A percentile compares a stretch with the other conserved stretches of the same genome.
Evolutionary conservation across 192 early-diverging fungal species (phyloP).

Genomic region (Gaertneriomyces semiglobifer): DNA sequence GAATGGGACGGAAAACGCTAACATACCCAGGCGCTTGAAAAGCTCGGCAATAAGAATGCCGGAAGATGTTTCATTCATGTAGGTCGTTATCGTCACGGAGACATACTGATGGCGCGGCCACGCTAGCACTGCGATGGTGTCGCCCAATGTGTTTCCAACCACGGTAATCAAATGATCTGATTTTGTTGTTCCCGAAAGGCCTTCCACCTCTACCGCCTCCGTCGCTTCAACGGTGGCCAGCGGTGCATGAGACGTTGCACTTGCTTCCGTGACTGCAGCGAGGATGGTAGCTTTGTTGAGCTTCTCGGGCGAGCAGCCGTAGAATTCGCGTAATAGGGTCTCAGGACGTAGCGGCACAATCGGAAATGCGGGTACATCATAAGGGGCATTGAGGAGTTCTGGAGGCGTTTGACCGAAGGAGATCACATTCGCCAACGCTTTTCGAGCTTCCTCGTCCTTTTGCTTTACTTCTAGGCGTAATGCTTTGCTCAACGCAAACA

Average conservation of each 20-base stretch:
- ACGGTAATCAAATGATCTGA: not conserved
- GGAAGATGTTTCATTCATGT: not conserved
- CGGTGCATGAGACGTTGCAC: not conserved
- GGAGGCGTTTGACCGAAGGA: conserved; percentile 9
- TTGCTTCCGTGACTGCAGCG: not conserved
- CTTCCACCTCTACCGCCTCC: not conserved
- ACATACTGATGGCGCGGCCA: conserved; percentile 12
- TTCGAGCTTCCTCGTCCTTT: not conserved
- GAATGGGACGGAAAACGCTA: not conserved
- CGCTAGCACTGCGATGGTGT: conserved; percentile 1
- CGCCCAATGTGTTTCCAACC: conserved; percentile 1
- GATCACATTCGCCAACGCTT: not conserved
- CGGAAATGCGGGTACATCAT: not conserved
- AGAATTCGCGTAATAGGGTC: conserved; percentile 11
- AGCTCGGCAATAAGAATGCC: not conserved
- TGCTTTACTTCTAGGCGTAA: not conserved
- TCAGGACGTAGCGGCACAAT: not conserved
- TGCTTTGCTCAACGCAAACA: conserved; percentile 19
- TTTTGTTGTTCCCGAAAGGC: conserved; percentile 1
- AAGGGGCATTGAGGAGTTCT: conserved; percentile 14
- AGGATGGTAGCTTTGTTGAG: not conserved
- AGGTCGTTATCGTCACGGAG: not conserved
- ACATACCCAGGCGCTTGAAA: not conserved
- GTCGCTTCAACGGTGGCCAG: not conserved
- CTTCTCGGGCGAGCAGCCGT: conserved; percentile 1